phyloP scores from a whole-genome alignment of 345 rosid genomes.

The Sonneratia caseolaris region DNA sequence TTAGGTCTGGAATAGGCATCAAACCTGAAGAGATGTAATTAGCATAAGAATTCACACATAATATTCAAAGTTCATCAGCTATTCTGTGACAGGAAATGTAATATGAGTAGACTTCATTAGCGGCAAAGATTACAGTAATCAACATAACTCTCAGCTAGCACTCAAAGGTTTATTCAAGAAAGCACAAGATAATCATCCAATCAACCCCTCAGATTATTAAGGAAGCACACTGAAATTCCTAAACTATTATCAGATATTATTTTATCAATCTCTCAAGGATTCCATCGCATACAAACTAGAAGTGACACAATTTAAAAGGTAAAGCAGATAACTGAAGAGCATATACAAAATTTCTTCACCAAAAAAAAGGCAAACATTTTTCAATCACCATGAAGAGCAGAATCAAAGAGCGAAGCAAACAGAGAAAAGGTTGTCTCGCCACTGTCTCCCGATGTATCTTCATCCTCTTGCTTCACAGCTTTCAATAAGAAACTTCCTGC shows the following conservation, averaged over 20 bases:
- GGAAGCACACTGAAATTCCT: neutral
- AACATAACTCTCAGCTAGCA: neutral
- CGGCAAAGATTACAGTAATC: neutral
- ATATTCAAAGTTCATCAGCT: neutral
- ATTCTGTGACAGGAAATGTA: neutral
- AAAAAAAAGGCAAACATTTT: neutral
- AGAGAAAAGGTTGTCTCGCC: constrained; percentile 61
- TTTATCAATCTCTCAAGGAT: neutral
- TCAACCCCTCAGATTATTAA: neutral
- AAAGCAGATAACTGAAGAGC: neutral
- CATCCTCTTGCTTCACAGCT: constrained; percentile 69
- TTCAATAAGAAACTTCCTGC: constrained; percentile 57
- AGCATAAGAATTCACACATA: neutral
- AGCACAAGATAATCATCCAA: neutral
- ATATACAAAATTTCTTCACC: neutral
- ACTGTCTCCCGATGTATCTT: constrained; percentile 51
- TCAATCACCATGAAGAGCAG: constrained; percentile 70
- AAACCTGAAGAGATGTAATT: constrained; percentile 36
- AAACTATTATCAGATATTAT: neutral
- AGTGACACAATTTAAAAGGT: neutral
- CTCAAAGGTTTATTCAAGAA: neutral
- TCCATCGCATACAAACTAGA: neutral
- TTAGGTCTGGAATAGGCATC: constrained; percentile 77
- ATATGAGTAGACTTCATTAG: neutral
- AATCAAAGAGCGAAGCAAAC: constrained; percentile 85